Evolutionary conservation across 148 eudicot genomes (phyloP), one percentile per base, ranked within the genome.

Genomic region (Rhododendron vialii): DNA sequence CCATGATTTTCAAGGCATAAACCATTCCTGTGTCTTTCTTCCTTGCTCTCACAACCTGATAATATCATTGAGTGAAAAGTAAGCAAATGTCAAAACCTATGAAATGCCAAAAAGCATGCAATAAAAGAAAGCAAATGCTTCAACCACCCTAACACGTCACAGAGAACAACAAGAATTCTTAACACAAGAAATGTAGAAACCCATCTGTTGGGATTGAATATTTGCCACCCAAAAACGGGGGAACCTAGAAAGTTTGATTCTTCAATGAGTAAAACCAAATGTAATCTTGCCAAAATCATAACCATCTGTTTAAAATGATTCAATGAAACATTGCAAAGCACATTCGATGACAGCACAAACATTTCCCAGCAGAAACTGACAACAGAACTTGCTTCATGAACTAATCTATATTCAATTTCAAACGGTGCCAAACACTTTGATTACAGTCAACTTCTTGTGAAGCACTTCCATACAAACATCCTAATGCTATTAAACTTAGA

Each of bases 1-100:
- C 99, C 99, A 97, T 97, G 86, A 97, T 95, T 91, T 97, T 97
- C 91, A 97, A 88, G 57, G 99, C 98, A 91, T 95, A 97, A 7
- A 97, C 89, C 78, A 86, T 86, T 79, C 98, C 98, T 2, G 98
- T 92, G 86, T 97, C 98, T 91, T 94, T 97, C 94, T 97, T 95
- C 87, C 92, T 92, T 28, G 98, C 98, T 87, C 98, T 90, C 65
- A 97, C 99, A 88, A 97, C 99, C 99, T 97, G 88, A 35, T 50
- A 26, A 86, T 55, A 82, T 35, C 84, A 87, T 43, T 51, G 30
- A 61, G 28, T 24, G 30, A 14, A n/a, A 47, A 43, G 69, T 26
- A 26, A 36, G 24, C 36, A 78, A 80, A 82, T 82, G 74, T 41
- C 59, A 86, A 83, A 41, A 75, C 43, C 14, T 17, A 47, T 30